Evolutionary conservation across 2,329 filamentous ascomycete species (phyloP).

Genomic region (Phaeomoniella chlamydospora): DNA sequence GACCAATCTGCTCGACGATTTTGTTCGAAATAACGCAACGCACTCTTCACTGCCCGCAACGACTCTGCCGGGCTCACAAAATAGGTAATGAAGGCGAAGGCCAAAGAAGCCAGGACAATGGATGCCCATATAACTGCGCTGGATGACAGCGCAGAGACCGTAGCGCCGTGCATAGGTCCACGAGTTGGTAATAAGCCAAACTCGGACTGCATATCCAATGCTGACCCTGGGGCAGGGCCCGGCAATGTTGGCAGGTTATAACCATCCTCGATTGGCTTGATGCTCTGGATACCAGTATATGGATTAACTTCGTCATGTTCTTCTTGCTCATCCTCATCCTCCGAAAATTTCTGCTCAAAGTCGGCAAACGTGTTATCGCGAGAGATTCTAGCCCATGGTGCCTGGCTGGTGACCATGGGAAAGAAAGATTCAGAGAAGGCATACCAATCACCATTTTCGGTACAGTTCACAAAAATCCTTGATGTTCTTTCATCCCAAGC

Average conservation of each 20-base stretch:
- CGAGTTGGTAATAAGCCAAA: neutral
- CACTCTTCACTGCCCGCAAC: neutral
- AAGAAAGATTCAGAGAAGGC: slow-evolving; percentile 79
- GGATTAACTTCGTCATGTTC: neutral
- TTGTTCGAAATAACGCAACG: neutral
- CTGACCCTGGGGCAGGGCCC: slow-evolving; percentile 6
- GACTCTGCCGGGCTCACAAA: neutral
- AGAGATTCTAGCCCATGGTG: slow-evolving; percentile 39
- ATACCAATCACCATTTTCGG: slow-evolving; percentile 79
- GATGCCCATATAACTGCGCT: neutral
- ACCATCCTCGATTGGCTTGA: neutral
- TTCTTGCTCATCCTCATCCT: neutral
- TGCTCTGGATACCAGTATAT: neutral
- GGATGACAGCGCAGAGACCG: neutral
- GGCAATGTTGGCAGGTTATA: neutral
- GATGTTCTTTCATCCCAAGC: slow-evolving; percentile 40
- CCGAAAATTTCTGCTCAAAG: neutral
- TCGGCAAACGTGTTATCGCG: neutral
- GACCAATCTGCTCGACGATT: neutral
- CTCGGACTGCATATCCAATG: slow-evolving; percentile 2
- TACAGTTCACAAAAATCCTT: slow-evolving; percentile 75
- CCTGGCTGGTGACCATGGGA: slow-evolving; percentile 65
- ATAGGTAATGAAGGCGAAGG: neutral
- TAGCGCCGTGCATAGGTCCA: neutral
- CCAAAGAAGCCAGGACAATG: neutral